Evolutionary conservation across 208 protist genomes (phyloP), one percentile per base, ranked within the genome.

Genomic region (Tritrichomonas musculus): DNA sequence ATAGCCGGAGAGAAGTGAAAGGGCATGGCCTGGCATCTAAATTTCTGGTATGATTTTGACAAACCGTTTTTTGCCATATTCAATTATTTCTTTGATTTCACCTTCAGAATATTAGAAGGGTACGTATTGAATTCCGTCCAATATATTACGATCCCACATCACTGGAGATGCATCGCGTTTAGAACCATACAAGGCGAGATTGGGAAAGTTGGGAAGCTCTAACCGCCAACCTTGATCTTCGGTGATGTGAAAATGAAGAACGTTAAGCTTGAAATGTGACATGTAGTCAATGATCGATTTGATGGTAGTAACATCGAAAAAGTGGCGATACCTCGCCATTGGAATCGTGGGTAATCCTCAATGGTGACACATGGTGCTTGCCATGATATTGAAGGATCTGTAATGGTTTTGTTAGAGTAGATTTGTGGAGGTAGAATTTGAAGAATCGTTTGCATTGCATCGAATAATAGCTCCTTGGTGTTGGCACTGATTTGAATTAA

Each of bases 31-130:
- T 22, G 73, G 73, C 73, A 82, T 82, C 30, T 82, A 33, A 25
- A 82, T 82, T 30, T 82, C 73, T n/a, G 73, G 73, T 11, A 82
- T 8, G 30, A 82, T 50, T 20, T 4, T 82, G 8, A 82, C 50
- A 36, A 50, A 47, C 30, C 11, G 30, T 36, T 47, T 20, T 30
- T 49, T 36, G 0, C 39, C 73, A 44, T 82, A 82, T 11, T 9
- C 0, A 50, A 82, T 30, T 9, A 82, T n/a, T 53, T 82, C 73
- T 53, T 53, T 82, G n/a, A 82, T 82, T 49, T 82, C 41, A 9
- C 50, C 73, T 36, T 82, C 39, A n/a, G 73, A 53, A 50, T 93
- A 93, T 11, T 82, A 82, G 30, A 33, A 82, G n/a, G n/a, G n/a
- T n/a, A n/a, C n/a, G n/a, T n/a, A n/a, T n/a, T n/a, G n/a, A n/a